Percentiles rank a stretch among this genome's conserved stretches.
Conservation (phyloP, 169 alveolate species). For the Eimeria sp. region DNA sequence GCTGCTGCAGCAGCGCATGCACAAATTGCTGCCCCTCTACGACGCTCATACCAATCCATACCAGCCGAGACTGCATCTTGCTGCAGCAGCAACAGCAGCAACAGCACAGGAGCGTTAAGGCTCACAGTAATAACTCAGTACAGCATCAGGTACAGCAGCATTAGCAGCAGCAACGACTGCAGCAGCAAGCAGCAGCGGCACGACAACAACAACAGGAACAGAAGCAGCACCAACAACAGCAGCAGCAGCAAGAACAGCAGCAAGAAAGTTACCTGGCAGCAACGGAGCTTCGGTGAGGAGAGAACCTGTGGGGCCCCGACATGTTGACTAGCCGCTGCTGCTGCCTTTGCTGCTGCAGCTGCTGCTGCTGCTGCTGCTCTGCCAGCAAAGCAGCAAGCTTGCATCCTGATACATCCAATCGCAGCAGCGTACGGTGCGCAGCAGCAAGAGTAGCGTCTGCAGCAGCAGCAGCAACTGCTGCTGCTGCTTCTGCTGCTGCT, state of each 20-base stretch:
- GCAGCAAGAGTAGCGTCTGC: conserved; percentile 35
- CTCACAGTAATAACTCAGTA: neutral
- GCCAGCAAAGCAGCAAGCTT: neutral
- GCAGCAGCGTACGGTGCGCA: conserved; percentile 31
- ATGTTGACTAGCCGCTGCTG: neutral
- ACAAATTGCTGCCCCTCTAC: conserved; percentile 4
- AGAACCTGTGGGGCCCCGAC: neutral
- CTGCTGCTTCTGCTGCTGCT: neutral
- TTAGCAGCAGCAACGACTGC: conserved; percentile 23
- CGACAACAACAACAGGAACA: neutral
- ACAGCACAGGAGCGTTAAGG: neutral
- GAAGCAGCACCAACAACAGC: neutral
- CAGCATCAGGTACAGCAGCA: conserved; percentile 17
- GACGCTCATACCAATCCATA: conserved; percentile 29
- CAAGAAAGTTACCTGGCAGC: neutral
- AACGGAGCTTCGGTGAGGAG: neutral
- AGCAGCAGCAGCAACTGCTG: conserved; percentile 33
- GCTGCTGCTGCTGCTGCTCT: conserved; percentile 59
- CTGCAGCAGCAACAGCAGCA: conserved; percentile 51
- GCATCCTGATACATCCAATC: conserved; percentile 8
- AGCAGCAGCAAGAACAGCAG: conserved; percentile 5
- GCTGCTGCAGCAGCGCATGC: conserved; percentile 71
- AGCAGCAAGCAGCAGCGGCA: neutral
- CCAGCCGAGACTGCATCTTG: conserved; percentile 21
- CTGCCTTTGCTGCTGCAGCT: conserved; percentile 47